Base-by-base conservation (phyloP, 441 rosid genomes). In the Eruca vesicaria region DNA sequence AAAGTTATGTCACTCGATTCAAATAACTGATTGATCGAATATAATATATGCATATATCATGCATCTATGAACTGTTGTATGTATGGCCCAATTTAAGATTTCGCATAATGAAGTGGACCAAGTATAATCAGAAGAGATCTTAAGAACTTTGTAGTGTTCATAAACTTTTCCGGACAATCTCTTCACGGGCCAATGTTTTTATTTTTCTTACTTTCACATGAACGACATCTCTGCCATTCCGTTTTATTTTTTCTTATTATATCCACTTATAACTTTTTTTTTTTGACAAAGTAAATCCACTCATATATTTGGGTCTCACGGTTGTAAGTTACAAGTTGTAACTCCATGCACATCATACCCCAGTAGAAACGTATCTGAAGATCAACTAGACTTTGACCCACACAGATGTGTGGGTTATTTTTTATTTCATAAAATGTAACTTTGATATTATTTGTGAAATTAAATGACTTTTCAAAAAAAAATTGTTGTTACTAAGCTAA, bases 31-130 rank as follows among this genome's bases (percentile, higher is more conserved):
- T n/a, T n/a, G n/a, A n/a, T n/a, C n/a, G n/a, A n/a, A n/a, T n/a
- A n/a, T n/a, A n/a, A n/a, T n/a, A 41, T 52, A 53, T 18, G 38
- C 20, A 69, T 33, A 63, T 18, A 68, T 53, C 20, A 18, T 12
- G 58, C 26, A 67, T 67, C 20, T 23, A 63, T 38, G 28, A 48
- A 28, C 29, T 28, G 60, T 31, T 78, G 50, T 43, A 72, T 53
- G 69, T 72, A 62, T 78, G 69, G 52, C 45, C 73, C 73, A 53
- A 72, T 28, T 61, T 61, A 66, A 72, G 77, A 61, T 72, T 66
- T 67, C 56, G 31, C 69, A 78, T 72, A 78, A 78, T 36, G 77
- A 66, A 38, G 81, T 72, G 81, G 81, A 78, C 81, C 81, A 78
- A 61, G 26, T 31, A 52, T 31, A 61, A 72, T 63, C 60, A 58